phyloP scores from a whole-genome alignment of 208 protist genomes.

The Naegleria gruberi region DNA sequence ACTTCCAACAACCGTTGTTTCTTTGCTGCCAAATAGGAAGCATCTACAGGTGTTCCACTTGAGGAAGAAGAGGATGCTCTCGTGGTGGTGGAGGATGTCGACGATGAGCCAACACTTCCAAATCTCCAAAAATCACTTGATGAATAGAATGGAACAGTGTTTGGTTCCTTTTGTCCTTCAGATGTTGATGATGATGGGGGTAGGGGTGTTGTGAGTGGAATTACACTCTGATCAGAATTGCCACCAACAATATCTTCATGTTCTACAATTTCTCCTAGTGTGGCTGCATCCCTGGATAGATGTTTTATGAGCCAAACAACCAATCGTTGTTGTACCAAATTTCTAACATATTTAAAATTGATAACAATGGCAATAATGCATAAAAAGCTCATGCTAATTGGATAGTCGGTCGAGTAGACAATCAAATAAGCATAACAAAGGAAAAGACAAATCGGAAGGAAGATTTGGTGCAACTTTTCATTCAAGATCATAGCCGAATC shows the following conservation, averaged over 20 bases:
- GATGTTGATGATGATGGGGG: not conserved
- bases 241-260: not conserved
- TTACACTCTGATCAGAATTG: too few species aligned
- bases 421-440: not conserved
- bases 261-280: not conserved
- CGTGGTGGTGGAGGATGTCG: too few species aligned
- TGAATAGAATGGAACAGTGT: not conserved
- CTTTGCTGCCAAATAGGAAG: not conserved
- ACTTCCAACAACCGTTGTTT: not conserved
- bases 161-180: not conserved
- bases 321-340: not conserved
- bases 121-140: not conserved
- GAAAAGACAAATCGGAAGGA: not conserved
- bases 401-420: not conserved
- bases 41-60: not conserved
- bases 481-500: not conserved
- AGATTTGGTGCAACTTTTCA: not conserved
- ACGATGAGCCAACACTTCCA: not conserved
- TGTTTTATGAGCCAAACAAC: not conserved
- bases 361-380: not conserved
- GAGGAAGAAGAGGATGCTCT: not conserved
- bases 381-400: not conserved
- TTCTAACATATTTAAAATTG: not conserved
- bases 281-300: not conserved
- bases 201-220: not conserved